Evolutionary conservation across 176 grass and related monocot genomes (phyloP), one percentile per base, ranked within the genome.

Genomic region (Rhynchospora tenuis): DNA sequence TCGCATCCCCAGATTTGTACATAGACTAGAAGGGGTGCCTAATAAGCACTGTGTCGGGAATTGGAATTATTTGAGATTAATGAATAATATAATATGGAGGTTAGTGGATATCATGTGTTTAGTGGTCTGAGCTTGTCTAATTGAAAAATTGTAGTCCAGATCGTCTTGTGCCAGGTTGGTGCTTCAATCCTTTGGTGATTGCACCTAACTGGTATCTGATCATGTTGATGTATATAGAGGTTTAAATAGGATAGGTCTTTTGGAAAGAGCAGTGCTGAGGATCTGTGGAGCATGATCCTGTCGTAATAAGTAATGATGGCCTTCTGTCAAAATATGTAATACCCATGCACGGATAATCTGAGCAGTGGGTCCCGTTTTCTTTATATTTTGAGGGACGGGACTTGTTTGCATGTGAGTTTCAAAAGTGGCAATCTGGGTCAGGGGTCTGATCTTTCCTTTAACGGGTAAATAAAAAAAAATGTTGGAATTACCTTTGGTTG

Each of bases 31-130:
- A 67, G 13, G 17, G 15, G 44, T 82, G 60, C 63, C 67, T 82
- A 52, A 68, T 67, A 82, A 82, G 80, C 63, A 68, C 42, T 28
- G 17, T 54, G 38, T 67, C 43, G 5, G 43, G 80, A 65, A 82
- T 82, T 65, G 83, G 33, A 64, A 74, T 85, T 64, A 23, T 78
- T 51, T 85, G 67, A 64, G 33, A 62, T 78, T 31, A 85, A 85
- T 85, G 58, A 78, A 78, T 77, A 62, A 78, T 85, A 64, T 73
- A 52, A 42, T 85, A 16, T 44, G 23, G 69, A 64, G 67, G 71
- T 64, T 78, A 47, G 69, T 78, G 26, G 52, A 48, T 85, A 8
- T 74, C 52, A 19, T 77, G 17, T 60, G n/a, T 59, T 64, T 55
- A 61, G 5, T 17, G 8, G 23, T 33, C 9, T 62, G 22, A 31